Conservation (phyloP, 257 asterid species). For the Plantago ovata region DNA sequence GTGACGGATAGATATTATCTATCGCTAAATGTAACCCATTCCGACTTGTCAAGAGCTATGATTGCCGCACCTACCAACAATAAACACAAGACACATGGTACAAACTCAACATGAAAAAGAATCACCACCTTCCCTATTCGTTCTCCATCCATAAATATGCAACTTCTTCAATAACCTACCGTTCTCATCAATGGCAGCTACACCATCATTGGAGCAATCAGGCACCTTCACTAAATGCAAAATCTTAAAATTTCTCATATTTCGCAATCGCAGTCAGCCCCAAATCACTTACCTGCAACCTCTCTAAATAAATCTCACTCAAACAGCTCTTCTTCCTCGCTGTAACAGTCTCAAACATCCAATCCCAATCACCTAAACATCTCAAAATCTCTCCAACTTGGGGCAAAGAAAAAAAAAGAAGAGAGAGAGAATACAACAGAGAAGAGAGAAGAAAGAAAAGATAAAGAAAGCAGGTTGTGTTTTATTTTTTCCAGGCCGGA, state of each 20-base stretch:
- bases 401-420: no score
- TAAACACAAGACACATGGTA: no score
- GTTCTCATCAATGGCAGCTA: conserved; percentile 58
- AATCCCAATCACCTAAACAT: conserved; percentile 86
- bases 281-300: conserved; percentile 68
- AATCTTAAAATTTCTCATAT: conserved; percentile 55
- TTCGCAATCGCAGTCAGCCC: conserved; percentile 61
- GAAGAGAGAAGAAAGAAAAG: no score
- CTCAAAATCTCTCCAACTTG: conserved; percentile 59
- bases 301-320: conserved; percentile 73
- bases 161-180: conserved; percentile 82
- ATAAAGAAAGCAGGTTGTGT: no score
- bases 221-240: conserved; percentile 71
- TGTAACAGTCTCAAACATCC: conserved; percentile 45
- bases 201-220: conserved; percentile 68
- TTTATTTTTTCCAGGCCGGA: no score
- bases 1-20: no score
- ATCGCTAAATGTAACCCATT: no score
- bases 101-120: no score
- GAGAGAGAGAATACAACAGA: no score
- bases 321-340: conserved; percentile 40
- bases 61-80: no score
- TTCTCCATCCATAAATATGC: conserved; percentile 91
- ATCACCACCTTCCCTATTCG: conserved; percentile 78
- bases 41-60: no score